phyloP scores from a whole-genome alignment of 768 basidiomycete genomes.

The Phanerochaete carnosa region DNA sequence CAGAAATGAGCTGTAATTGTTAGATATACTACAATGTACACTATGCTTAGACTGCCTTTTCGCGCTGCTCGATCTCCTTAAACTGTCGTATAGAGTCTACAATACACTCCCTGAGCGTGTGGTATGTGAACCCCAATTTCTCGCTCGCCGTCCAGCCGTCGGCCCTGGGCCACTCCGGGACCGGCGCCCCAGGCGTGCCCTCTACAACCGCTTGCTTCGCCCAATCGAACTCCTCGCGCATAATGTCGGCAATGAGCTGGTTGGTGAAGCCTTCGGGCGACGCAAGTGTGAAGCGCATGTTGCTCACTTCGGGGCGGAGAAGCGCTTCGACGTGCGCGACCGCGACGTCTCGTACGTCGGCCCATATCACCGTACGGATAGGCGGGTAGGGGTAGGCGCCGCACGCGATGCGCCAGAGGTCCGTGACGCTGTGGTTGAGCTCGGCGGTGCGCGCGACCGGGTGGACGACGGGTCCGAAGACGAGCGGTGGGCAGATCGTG shows the following conservation, averaged over 20 bases:
- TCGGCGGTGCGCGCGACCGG: conserved; percentile 20
- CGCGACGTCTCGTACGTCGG: conserved; percentile 18
- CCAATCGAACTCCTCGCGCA: not conserved
- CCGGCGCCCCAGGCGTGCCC: not conserved
- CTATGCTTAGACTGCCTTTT: not conserved
- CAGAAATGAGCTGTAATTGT: too few relatives aligned
- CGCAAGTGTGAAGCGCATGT: conserved; percentile 33
- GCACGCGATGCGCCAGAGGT: not conserved
- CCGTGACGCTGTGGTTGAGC: conserved; percentile 37
- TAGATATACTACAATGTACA: not conserved
- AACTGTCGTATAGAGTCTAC: conserved; percentile 20
- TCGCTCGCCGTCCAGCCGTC: conserved; percentile 3
- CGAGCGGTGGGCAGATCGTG: conserved; percentile 34
- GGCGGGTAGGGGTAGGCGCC: not conserved
- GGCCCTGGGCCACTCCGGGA: conserved; percentile 5
- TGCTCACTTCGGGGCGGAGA: conserved; percentile 26
- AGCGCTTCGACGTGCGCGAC: conserved; percentile 11
- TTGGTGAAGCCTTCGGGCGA: conserved; percentile 12
- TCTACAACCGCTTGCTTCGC: not conserved
- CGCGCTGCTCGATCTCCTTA: conserved; percentile 7
- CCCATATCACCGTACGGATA: conserved; percentile 7
- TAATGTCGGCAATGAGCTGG: conserved; percentile 7
- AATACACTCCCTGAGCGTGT: conserved; percentile 14
- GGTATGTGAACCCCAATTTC: conserved; percentile 20
- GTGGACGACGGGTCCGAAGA: conserved; percentile 19